Conservation (phyloP, 352 stramenopile genomes). For the Phytophthora pisi region DNA sequence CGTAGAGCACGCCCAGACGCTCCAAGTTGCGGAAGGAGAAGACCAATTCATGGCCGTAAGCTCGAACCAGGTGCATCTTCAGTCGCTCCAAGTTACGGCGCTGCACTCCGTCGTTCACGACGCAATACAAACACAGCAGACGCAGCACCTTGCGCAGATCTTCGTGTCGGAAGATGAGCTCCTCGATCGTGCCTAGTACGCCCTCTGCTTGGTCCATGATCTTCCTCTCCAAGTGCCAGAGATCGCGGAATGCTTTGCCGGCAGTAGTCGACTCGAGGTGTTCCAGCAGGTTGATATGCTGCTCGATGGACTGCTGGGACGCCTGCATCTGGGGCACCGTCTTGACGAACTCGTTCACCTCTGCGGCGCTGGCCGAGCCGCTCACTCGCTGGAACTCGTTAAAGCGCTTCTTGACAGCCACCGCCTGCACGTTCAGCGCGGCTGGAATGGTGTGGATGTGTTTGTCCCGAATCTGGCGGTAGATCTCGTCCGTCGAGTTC, state of each 20-base stretch:
- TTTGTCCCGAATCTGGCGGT: conserved; percentile 64
- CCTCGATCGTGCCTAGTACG: conserved; percentile 50
- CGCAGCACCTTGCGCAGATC: conserved; percentile 59
- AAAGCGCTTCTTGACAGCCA: conserved; percentile 58
- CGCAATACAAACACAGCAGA: conserved; percentile 67
- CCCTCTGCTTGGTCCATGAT: conserved; percentile 63
- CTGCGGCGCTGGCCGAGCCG: conserved; percentile 46
- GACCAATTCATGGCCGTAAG: conserved; percentile 76
- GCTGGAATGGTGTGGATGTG: conserved; percentile 61
- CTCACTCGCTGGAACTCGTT: conserved; percentile 58
- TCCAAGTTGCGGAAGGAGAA: conserved; percentile 76
- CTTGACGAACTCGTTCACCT: conserved; percentile 81
- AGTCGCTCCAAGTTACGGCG: conserved; percentile 44
- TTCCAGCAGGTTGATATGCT: conserved; percentile 70
- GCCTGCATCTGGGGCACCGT: conserved; percentile 64
- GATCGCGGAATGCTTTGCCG: conserved; percentile 55
- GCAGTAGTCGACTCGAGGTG: conserved; percentile 50
- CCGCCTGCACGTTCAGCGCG: conserved; percentile 56
- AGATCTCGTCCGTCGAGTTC: conserved; percentile 68
- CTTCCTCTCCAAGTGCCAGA: conserved; percentile 70
- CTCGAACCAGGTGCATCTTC: conserved; percentile 65
- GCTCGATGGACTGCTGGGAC: conserved; percentile 58
- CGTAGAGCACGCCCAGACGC: conserved; percentile 53
- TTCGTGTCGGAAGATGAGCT: conserved; percentile 66
- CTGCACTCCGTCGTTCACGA: conserved; percentile 53